These are phyloP conservation scores for Rachicladosporium sp. DNA, from an alignment of 2,329 filamentous ascomycete genomes.

Conservation along the genomic window DNA sequence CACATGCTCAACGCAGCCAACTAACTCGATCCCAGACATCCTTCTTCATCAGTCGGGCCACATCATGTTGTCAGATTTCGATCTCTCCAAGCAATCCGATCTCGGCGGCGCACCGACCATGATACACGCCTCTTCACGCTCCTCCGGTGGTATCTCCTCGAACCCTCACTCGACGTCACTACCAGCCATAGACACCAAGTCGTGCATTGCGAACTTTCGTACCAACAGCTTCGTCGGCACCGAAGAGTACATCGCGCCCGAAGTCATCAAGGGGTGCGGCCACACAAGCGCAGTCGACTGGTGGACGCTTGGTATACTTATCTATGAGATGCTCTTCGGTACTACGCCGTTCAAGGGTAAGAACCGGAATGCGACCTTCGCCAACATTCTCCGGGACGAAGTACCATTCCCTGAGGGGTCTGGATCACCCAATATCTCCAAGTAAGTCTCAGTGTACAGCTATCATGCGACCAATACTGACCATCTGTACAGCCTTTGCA, in stretches of 20 bases:
- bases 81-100: constrained; percentile 94
- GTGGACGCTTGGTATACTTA: constrained; percentile 95
- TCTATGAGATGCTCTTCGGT: constrained; percentile 98
- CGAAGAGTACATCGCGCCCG: constrained; percentile 96
- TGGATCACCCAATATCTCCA: constrained; percentile 73
- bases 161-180: constrained; percentile 49
- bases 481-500: constrained; percentile 59
- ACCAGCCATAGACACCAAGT: constrained; percentile 96
- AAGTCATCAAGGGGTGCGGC: constrained; percentile 96
- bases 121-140: constrained; percentile 50
- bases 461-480: too few relatives aligned
- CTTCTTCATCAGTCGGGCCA: constrained; percentile 97
- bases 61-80: constrained; percentile 99
- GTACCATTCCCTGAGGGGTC: constrained; percentile 89
- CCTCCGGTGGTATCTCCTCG: constrained; percentile 54
- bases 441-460: constrained; percentile 47
- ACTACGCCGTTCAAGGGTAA: constrained; percentile 99
- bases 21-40: constrained; percentile 60
- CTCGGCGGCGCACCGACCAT: constrained; percentile 95
- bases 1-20: neutral
- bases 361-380: constrained; percentile 95
- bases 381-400: constrained; percentile 90
- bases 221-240: constrained; percentile 98
- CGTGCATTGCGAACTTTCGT: constrained; percentile 94
- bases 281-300: constrained; percentile 98